These are phyloP conservation scores for Jackrogersella minutella DNA, from an alignment of 495 filamentous ascomycete species.

Conservation along the genomic window DNA sequence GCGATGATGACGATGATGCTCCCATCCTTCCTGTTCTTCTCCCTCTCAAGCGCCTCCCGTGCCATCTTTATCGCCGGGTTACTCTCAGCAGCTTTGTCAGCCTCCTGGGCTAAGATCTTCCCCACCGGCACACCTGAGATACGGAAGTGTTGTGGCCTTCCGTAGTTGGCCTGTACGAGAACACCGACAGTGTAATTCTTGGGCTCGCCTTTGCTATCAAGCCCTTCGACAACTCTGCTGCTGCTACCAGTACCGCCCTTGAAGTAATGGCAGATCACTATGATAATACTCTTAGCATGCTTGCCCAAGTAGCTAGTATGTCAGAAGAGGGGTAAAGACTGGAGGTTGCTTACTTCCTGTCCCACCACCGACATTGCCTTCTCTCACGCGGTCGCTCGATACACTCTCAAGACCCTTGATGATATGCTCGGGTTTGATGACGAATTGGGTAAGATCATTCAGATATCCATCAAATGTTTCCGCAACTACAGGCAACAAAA, in stretches of 20 bases:
- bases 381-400: conserved; percentile 49
- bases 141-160: conserved; percentile 50
- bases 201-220: conserved; percentile 40
- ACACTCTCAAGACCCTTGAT: conserved; percentile 54
- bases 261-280: conserved; percentile 50
- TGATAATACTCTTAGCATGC: neutral
- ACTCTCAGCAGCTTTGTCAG: conserved; percentile 35
- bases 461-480: conserved; percentile 63
- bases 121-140: conserved; percentile 62
- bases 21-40: conserved; percentile 58
- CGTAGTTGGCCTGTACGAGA: conserved; percentile 63
- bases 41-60: conserved; percentile 31
- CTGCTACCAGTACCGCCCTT: conserved; percentile 62
- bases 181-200: conserved; percentile 59
- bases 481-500: conserved; percentile 59
- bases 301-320: too few relatives aligned
- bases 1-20: conserved; percentile 62
- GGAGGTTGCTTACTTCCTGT: conserved; percentile 52
- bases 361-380: conserved; percentile 62
- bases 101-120: conserved; percentile 49
- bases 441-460: conserved; percentile 55
- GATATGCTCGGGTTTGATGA: conserved; percentile 53
- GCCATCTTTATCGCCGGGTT: conserved; percentile 40
- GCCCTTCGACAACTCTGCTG: conserved; percentile 53
- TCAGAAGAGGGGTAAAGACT: neutral